Base-by-base conservation (phyloP, 257 asterid genomes). In the Capsicum rhomboideum region DNA sequence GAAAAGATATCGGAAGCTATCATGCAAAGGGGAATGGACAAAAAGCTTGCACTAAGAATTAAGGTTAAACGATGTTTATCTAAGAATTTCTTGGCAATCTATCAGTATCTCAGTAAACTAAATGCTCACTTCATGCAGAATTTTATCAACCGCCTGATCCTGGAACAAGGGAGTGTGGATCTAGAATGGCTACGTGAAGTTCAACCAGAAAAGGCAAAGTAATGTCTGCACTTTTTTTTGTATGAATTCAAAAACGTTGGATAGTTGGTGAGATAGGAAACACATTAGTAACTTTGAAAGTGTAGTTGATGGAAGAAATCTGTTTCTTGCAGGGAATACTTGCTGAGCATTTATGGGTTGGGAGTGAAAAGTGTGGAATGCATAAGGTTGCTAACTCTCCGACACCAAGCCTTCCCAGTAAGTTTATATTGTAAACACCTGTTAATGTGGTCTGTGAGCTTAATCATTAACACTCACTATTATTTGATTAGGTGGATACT, bases 361-460 rank as follows among this genome's bases (percentile, higher is more conserved):
- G 95, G 93, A 14, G 46, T 92, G 85, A 94, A 94, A 87, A 94
- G 97, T 67, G 89, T 85, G 3, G 97, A 92, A 87, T 94, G 97
- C 14, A 84, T 93, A 83, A 82, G 92, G 81, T 94, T 94, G 74
- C 88, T 95, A 87, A 31, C 88, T 1, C 96, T 92, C 71, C 90
- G 85, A 26, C 91, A 89, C 29, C 89, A 80, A 29, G 92, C 97
- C 40, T 95, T 93, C 72, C 96, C 96, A 0, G 96, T 95, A 91
- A 86, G 87, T 79, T 75, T 82, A 75, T 42, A 9, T 21, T 23
- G 53, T 23, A 63, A 20, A 8, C 20, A 16, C n/a, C 16, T 74
- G 6, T 75, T 42, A 34, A 10, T 61, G 28, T 18, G 61, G 17
- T 28, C 29, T 44, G 50, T 75, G 75, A 80, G 63, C 74, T 34